Base-by-base conservation (phyloP, 2,329 filamentous ascomycete genomes). In the Aspergillus aculeatinus region DNA sequence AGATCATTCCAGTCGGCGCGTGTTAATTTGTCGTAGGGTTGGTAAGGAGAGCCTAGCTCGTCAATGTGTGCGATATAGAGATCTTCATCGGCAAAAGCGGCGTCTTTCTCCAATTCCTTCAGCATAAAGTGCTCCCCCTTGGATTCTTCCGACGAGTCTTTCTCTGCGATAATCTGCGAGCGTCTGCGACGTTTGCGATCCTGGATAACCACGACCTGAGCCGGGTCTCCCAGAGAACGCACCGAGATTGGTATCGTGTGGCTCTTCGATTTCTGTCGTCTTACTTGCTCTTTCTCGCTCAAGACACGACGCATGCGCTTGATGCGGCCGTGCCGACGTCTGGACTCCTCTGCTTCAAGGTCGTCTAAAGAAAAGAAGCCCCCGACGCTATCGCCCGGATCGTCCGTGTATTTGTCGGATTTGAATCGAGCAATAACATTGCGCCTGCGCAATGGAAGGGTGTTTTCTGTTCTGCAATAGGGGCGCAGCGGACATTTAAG, bases 131-230 rank as follows among this genome's bases (percentile, higher is more conserved):
- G 65, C 29, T 70, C 9, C 1, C 27, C 27, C 7, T 9, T 29
- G 60, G 5, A 55, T 60, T 50, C 57, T 42, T 31, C 64, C 50
- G 42, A 63, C 55, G 4, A 51, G 44, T 10, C 48, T 59, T 35
- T 64, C 39, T 44, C 62, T 48, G 53, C 60, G 51, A 11, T 44
- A 57, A 23, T 25, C 51, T 56, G 60, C 55, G 56, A 42, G 56
- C 27, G 48, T 55, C 21, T 55, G 48, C 67, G 65, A 31, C 68
- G 70, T 53, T 66, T 59, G 52, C 58, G 63, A 21, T 70, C 60
- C 44, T 67, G 65, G 9, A 78, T 66, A 25, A 79, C 67, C 27
- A 78, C 63, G 5, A 79, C 70, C 53, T 77, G 68, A 3, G 71
- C 75, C 1, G 75, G 75, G 52, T 74, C 68, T 29, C 77, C 77